Evolutionary conservation across 164 flowering plant species (phyloP).

Genomic region (Piper longum): DNA sequence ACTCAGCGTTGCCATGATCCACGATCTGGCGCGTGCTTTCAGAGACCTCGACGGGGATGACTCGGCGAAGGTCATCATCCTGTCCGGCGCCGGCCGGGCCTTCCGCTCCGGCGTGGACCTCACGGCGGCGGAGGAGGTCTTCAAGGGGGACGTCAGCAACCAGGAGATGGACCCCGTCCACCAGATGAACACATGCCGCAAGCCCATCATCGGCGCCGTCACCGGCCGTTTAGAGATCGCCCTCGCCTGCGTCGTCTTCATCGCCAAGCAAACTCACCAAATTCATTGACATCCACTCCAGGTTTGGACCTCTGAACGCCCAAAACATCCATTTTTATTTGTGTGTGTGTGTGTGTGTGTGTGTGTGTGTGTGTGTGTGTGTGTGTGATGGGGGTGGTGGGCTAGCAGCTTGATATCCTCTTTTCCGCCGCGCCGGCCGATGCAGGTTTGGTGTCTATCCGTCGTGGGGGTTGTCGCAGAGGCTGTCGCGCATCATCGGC

Average conservation of each 20-base stretch:
- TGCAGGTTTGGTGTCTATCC: conserved; percentile 93
- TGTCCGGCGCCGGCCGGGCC: conserved; percentile 68
- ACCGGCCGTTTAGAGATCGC: conserved; percentile 81
- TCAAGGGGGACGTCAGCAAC: conserved; percentile 84
- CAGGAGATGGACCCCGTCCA: conserved; percentile 51
- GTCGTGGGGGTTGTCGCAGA: conserved; percentile 97
- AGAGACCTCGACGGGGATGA: conserved; percentile 45
- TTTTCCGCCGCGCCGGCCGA: background rate
- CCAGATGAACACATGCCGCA: conserved; percentile 79
- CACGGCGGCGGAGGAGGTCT: conserved; percentile 81
- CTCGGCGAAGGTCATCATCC: conserved; percentile 49
- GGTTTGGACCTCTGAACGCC: conserved; percentile 16
- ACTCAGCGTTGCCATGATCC: conserved; percentile 56
- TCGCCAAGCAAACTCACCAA: conserved; percentile 66
- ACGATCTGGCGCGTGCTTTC: conserved; percentile 49
- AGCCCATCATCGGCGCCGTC: conserved; percentile 79
- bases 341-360: too few species aligned
- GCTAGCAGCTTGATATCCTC: background rate
- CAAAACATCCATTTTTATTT: background rate
- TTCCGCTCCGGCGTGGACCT: conserved; percentile 89
- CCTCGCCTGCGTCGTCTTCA: conserved; percentile 65
- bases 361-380: too few species aligned
- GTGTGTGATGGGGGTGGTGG: background rate
- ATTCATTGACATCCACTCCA: conserved; percentile 82
- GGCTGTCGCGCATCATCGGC: conserved; percentile 78